phyloP scores from a whole-genome alignment of 148 eudicot species.

The Diospyros lotus region DNA sequence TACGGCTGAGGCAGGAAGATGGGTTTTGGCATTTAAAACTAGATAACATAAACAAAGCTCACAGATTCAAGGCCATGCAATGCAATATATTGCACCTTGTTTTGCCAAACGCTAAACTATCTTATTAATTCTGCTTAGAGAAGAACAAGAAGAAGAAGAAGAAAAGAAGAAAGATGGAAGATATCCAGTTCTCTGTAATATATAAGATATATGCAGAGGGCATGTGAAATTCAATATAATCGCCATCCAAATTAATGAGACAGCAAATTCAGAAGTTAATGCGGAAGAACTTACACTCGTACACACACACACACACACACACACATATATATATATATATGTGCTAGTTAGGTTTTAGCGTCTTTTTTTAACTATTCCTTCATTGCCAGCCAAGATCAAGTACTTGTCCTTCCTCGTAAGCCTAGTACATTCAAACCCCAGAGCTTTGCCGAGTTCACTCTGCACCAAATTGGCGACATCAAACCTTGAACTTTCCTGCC shows the following conservation, averaged over 20 bases:
- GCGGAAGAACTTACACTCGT: not conserved
- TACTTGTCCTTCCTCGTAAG: constrained; percentile 91
- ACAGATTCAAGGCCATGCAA: not conserved
- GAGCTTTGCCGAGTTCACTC: constrained; percentile 48
- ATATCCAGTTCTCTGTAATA: no score
- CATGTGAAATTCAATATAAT: no score
- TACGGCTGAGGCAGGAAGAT: not conserved
- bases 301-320: not conserved
- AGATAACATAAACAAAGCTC: not conserved
- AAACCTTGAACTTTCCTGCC: constrained; percentile 21
- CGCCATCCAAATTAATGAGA: no score
- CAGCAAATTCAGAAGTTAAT: not conserved
- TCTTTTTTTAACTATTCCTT: constrained; percentile 44
- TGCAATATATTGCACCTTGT: not conserved
- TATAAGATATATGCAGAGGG: no score
- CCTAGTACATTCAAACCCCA: constrained; percentile 58
- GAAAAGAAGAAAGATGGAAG: no score
- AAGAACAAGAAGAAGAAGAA: not conserved
- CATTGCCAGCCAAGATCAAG: constrained; percentile 72
- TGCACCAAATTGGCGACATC: constrained; percentile 77
- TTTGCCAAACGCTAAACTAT: not conserved
- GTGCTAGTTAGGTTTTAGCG: not conserved
- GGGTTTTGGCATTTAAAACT: not conserved
- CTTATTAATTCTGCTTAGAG: not conserved
- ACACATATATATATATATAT: not conserved